Base-by-base conservation (phyloP, 2,329 filamentous ascomycete species). In the Neopestalotiopsis clavispora region DNA sequence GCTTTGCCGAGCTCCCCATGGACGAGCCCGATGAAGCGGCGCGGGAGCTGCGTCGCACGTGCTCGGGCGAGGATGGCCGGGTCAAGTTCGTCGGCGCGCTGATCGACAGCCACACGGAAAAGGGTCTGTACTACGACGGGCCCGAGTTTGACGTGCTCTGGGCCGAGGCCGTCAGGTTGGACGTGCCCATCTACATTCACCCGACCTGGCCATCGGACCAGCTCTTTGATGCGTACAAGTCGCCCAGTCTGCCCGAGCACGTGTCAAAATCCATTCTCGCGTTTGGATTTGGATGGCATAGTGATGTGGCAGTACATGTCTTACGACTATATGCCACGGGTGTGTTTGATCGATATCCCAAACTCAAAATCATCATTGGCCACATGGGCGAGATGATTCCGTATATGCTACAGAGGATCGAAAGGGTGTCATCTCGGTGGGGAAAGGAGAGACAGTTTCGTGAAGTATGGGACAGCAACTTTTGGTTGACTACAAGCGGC, bases 401-500 rank as follows among this genome's bases (percentile, higher is more conserved):
- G 0, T 88, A 85, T 66, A 82, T 85, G 75, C 76, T 89, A 9
- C 83, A 86, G 63, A 79, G 86, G 1, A 80, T 83, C 63, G 67
- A 76, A 67, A 73, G 62, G 68, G 65, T 79, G 32, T 73, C 75
- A 30, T 67, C 63, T 9, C 71, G 74, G 28, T 78, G 75, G 75
- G 77, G 79, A 20, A 74, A 76, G 70, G 68, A 75, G 68, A 70
- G 80, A 3, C 74, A 77, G 0, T 82, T 88, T 49, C 74, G 77
- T 17, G 77, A 85, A 17, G 85, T 88, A 1, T 89, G 84, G 81
- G 80, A 83, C 63, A 77, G 83, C 68, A 89, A 89, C 67, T 75
- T 89, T 12, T 88, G 84, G 81, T 73, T 89, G 23, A 87, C 86
- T 2, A 88, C 85, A 2, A 84, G 81, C 67, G 86, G 86, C 4